Evolutionary conservation across 345 rosid species (phyloP).

Genomic region (Gossypium sturtianum): DNA sequence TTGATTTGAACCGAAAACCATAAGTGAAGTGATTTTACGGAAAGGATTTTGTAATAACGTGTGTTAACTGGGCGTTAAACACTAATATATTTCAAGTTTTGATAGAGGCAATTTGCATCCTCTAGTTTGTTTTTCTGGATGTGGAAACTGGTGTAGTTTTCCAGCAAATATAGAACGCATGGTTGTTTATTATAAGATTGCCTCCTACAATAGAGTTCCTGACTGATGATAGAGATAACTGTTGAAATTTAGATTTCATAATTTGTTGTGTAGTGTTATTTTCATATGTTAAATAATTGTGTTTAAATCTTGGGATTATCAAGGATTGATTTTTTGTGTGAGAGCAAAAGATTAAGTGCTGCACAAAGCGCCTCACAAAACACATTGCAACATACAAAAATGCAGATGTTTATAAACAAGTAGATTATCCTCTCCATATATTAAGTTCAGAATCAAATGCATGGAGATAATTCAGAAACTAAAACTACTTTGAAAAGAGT

Average conservation of each 20-base stretch:
- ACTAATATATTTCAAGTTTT: not conserved
- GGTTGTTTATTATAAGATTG: not conserved
- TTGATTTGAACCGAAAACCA: not conserved
- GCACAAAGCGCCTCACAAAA: not conserved
- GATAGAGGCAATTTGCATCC: not conserved
- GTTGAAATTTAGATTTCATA: not conserved
- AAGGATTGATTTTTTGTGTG: not conserved
- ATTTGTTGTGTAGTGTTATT: not conserved
- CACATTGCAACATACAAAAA: not conserved
- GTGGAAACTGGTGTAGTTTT: not conserved
- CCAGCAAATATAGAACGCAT: not conserved
- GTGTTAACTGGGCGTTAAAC: not conserved
- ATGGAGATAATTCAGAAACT: not conserved
- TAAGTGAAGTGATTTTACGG: not conserved
- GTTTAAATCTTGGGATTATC: not conserved
- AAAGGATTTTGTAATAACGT: constrained; percentile 19
- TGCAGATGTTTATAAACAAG: too few relatives aligned
- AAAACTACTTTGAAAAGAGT: too few relatives aligned
- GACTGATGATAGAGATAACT: not conserved
- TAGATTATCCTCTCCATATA: too few relatives aligned
- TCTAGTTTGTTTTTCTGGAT: not conserved
- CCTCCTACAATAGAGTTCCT: not conserved
- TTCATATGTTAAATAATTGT: not conserved
- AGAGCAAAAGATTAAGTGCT: not conserved
- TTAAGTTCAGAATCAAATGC: too few relatives aligned